Base-by-base conservation (phyloP, 345 rosid genomes). In the Clarkia xantiana region DNA sequence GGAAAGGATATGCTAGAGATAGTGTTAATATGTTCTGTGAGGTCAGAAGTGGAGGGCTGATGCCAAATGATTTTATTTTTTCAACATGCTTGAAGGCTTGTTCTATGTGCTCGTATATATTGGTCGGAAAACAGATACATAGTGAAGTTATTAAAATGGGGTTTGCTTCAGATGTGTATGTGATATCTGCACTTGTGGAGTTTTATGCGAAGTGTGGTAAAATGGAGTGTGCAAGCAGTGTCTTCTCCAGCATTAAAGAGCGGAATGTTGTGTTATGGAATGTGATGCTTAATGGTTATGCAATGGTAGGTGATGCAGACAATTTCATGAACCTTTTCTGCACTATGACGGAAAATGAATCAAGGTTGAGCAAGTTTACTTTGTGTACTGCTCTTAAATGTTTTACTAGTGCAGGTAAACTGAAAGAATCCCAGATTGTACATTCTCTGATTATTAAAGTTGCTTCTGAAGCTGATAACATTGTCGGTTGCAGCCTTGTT, bases 151-250 rank as follows among this genome's bases (percentile, higher is more conserved):
- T 62, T 19, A 78, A 75, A 56, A 25, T 59, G 16, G 71, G 77
- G 20, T 40, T 61, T 9, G 55, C 45, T 16, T 36, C 17, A 20
- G 77, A 74, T 63, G 53, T 67, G 34, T 71, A 56, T 59, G 71
- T 78, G 45, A 70, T 67, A 22, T 74, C 78, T 54, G 62, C 71
- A 19, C 71, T 78, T 46, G 71, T 74, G 40, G 72, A 71, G 38
- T 42, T 72, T 43, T 69, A 78, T 60, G 70, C 76, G 7, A 78
- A 72, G 50, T 67, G 68, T 40, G 55, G 72, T 9, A 51, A 62
- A 48, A 45, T 78, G 40, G 76, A 69, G 40, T 53, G 64, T 17
- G 77, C 83, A 9, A 60, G 55, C 4, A 57, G 59, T 45, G 64
- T 69, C 39, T 71, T 74, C 42, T 42, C 43, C 52, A 40, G 25